A percentile compares a stretch with the other conserved stretches of the same genome.
Conservation (phyloP, 345 rosid species). For the Lumnitzera racemosa region DNA sequence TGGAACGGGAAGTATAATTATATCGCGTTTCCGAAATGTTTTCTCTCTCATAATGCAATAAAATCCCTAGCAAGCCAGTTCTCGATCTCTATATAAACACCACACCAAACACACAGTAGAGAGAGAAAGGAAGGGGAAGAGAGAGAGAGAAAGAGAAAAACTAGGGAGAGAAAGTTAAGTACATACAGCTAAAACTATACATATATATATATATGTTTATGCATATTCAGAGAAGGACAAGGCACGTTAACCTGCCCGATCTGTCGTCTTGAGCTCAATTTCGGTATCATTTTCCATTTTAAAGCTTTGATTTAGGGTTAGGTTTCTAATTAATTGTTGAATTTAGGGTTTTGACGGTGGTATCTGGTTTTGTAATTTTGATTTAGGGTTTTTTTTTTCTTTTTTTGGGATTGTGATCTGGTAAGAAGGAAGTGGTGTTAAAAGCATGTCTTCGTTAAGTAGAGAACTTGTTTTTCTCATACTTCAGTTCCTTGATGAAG, state of each 20-base stretch:
- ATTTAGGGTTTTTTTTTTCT: not conserved
- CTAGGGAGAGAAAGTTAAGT: slow-evolving; percentile 1
- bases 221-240: not conserved
- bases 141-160: not conserved
- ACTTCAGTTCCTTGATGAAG: slow-evolving; percentile 87
- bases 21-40: not conserved
- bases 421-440: not conserved
- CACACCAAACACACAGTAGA: slow-evolving; percentile 11
- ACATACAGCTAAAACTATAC: too few species aligned
- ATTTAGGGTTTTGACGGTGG: too few species aligned
- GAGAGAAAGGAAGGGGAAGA: slow-evolving; percentile 9
- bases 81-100: slow-evolving; percentile 39
- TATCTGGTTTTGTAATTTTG: not conserved
- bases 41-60: slow-evolving; percentile 17
- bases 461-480: slow-evolving; percentile 82
- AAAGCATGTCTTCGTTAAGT: slow-evolving; percentile 67
- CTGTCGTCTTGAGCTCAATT: slow-evolving; percentile 1
- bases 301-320: too few species aligned
- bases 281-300: not conserved
- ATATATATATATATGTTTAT: too few species aligned
- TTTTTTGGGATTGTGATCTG: not conserved
- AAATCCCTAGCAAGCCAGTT: slow-evolving; percentile 37
- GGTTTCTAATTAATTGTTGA: too few species aligned
- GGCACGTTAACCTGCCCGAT: slow-evolving; percentile 1
- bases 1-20: not conserved